Evolutionary conservation across 1,284 basidiomycete genomes (phyloP).

Genomic region (Cystobasidiaceae sp.): DNA sequence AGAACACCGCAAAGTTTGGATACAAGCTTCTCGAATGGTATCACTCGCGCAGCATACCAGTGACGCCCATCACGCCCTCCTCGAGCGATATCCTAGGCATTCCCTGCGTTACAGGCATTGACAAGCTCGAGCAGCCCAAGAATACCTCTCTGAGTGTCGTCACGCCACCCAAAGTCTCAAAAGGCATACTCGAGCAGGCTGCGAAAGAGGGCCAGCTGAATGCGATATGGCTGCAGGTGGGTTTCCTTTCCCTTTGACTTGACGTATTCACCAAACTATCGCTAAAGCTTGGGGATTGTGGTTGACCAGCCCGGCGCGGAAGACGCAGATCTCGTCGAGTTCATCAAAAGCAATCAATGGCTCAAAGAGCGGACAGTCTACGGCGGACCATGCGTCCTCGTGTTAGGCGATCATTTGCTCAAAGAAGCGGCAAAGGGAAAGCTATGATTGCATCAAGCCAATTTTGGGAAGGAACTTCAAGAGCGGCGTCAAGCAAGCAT

Average conservation of each 20-base stretch:
- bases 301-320: constrained; percentile 31
- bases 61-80: constrained; percentile 22
- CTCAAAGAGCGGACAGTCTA: constrained; percentile 24
- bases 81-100: constrained; percentile 7
- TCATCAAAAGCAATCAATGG: constrained; percentile 10
- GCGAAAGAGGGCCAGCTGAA: background rate
- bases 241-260: too few relatives aligned
- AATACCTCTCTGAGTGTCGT: constrained; percentile 13
- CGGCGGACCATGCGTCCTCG: constrained; percentile 27
- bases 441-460: constrained; percentile 2
- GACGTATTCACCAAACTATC: too few relatives aligned
- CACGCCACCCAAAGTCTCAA: constrained; percentile 30
- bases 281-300: too few relatives aligned
- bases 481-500: too few relatives aligned
- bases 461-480: too few relatives aligned
- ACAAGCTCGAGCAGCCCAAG: background rate
- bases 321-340: constrained; percentile 10
- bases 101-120: background rate
- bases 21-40: constrained; percentile 29
- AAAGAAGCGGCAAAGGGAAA: constrained; percentile 14
- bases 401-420: constrained; percentile 19
- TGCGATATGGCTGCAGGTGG: constrained; percentile 24
- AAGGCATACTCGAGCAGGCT: constrained; percentile 21
- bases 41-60: constrained; percentile 4
- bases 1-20: constrained; percentile 18